phyloP scores from a whole-genome alignment of 192 early-diverging fungal genomes.

The Backusella luteola region DNA sequence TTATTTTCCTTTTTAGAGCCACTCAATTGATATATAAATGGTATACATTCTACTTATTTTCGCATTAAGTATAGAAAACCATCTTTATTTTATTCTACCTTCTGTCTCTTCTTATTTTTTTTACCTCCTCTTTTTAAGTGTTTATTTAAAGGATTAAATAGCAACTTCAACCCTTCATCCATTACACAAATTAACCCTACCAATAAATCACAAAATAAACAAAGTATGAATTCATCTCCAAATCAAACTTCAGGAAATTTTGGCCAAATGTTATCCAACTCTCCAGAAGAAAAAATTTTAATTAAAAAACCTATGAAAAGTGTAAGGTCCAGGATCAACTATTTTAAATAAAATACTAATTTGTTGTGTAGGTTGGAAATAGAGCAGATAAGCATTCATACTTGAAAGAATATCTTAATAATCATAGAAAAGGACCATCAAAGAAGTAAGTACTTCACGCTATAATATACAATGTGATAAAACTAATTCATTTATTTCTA shows the following conservation, averaged over 20 bases:
- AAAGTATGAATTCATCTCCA: neutral
- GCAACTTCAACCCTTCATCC: neutral
- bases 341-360: neutral
- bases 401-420: neutral
- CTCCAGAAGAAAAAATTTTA: neutral
- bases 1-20: neutral
- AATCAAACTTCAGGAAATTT: neutral
- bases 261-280: neutral
- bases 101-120: neutral
- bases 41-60: neutral
- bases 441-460: neutral
- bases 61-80: neutral
- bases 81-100: neutral
- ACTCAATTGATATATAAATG: neutral
- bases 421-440: neutral
- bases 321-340: neutral
- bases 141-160: neutral
- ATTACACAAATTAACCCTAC: neutral
- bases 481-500: neutral
- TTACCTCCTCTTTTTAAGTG: neutral
- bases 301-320: neutral
- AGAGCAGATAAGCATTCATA: neutral
- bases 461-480: neutral
- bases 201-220: neutral
- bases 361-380: neutral